Percentiles rank a stretch among this genome's conserved stretches.
These are phyloP conservation scores for Neobulgaria alba DNA, from an alignment of 2,329 filamentous ascomycete genomes.

Conservation along the genomic window DNA sequence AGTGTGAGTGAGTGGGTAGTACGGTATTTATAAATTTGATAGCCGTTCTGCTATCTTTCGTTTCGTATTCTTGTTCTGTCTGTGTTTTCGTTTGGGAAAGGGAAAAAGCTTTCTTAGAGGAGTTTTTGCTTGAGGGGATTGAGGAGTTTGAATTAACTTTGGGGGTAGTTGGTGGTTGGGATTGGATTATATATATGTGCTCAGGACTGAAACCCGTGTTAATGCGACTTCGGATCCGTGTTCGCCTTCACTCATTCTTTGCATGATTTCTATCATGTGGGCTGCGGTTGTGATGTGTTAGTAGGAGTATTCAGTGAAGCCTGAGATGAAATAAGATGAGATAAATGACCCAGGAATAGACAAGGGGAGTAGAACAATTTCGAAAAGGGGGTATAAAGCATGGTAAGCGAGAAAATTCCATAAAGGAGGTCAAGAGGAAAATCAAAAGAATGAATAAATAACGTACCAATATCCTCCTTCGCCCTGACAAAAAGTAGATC, in stretches of 20 bases:
- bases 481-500: constrained; percentile 54
- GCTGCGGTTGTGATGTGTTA: no score
- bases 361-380: no score
- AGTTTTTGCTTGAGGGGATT: background rate
- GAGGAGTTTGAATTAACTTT: background rate
- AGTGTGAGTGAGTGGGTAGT: no score
- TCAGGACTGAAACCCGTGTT: constrained; percentile 50
- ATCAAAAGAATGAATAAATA: background rate
- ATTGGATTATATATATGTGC: constrained; percentile 33
- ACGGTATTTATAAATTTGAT: no score
- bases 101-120: no score
- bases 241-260: constrained; percentile 45
- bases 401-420: no score
- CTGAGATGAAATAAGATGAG: no score
- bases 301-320: no score
- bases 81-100: background rate
- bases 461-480: constrained; percentile 52
- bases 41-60: no score
- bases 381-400: no score
- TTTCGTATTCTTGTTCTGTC: background rate
- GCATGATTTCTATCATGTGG: constrained; percentile 59
- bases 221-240: constrained; percentile 50
- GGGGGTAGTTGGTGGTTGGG: background rate
- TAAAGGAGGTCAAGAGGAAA: background rate
- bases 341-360: background rate